Evolutionary conservation across 768 basidiomycete genomes (phyloP), one percentile per base, ranked within the genome.

Genomic region (Porpolomopsis calyptriformis): DNA sequence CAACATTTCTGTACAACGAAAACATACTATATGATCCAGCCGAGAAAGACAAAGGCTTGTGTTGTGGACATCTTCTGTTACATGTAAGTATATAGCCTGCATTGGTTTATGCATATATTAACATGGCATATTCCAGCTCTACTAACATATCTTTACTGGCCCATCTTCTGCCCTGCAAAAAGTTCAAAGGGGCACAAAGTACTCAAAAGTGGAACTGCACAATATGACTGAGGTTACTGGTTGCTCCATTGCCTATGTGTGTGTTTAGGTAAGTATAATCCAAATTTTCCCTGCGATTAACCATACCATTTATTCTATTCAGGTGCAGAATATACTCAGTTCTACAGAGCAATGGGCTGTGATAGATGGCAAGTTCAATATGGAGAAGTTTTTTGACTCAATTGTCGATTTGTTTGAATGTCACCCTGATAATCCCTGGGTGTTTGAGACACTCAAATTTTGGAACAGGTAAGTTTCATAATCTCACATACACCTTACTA

Each of bases 1-100:
- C 43, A 7, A 29, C 48, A 22, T 49, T 49, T 23, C 27, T 49
- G 24, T 49, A 49, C 33, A 43, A 49, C 20, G 26, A 48, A 43
- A 26, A 23, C 16, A 22, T 20, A 18, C 43, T 24, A 24, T 49
- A 49, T 24, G 35, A 45, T 33, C 34, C 43, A 14, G n/a, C 34
- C 14, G 20, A 48, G 29, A 48, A 42, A 20, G 25, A 41, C 37
- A 33, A 5, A 14, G 47, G 47, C n/a, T 27, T 48, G 12, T 35
- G 42, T 20, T 16, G 35, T 8, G 47, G 47, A 19, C 37, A 48
- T 35, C 19, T 44, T 4, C 19, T 49, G n/a, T 29, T 49, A 27
- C 36, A 43, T 7, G 42, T 49, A 22, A 27, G 27, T 47, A 23
- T 4, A 40, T 31, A 12, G 14, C 22, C 11, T 33, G 7, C 11